Base-by-base conservation (phyloP, 768 basidiomycete species). In the Postia placenta region DNA sequence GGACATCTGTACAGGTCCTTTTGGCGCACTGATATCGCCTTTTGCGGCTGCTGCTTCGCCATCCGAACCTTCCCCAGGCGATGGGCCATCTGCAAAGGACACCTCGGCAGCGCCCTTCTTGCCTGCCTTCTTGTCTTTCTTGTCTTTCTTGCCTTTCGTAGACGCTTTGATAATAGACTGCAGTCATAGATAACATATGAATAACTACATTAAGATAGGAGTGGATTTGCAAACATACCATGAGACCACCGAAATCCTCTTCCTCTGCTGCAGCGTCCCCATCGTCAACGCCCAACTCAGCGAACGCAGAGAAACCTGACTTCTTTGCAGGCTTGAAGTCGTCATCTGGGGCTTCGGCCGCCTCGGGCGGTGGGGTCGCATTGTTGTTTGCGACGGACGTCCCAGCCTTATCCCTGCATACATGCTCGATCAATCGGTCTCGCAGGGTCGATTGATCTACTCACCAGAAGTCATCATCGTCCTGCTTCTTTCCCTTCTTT, bases 391-490 rank as follows among this genome's bases (percentile, higher is more conserved):
- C 66, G 24, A 79, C 69, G 11, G 75, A 69, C 58, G 83, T 80
- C 22, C 83, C 87, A 49, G 78, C 76, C 30, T 78, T 76, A 45
- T 80, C 84, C 83, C 83, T 86, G 45, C 24, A 23, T 45, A 19
- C 19, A 6, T 35, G 53, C 51, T 45, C 19, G n/a, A 42, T 27
- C 48, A 35, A 54, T 47, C 46, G 24, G 12, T 3, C 24, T 55
- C 46, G 33, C 54, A 39, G 28, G 37, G 36, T 45, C 48, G 46
- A 42, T 45, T 56, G 37, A 30, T 15, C 27, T 12, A 51, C 72
- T 27, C 42, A 90, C 92, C 92, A 95, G 69, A 78, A 87, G 33
- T 79, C 83, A 59, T 91, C 89, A 55, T 94, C 91, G 57, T 85
- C 82, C 38, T 72, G 73, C 59, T 81, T 85, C 71, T 92, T 92